phyloP scores from a whole-genome alignment of 371 early-diverging fungal genomes.

The Mortierella sp. region DNA sequence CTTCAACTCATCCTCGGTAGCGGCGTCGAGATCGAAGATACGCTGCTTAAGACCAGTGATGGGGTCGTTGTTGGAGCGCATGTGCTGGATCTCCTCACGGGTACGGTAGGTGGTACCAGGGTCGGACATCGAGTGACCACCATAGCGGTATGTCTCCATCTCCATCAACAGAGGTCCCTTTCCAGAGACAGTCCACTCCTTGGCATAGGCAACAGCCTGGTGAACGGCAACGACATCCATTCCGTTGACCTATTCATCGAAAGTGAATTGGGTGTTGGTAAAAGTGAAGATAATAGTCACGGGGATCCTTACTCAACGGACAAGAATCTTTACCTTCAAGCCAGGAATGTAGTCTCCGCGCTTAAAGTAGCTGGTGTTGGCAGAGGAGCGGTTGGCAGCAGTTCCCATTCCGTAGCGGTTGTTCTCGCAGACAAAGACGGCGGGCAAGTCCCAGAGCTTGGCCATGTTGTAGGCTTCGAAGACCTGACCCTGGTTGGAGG shows the following conservation, averaged over 20 bases:
- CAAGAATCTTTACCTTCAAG: constrained; percentile 63
- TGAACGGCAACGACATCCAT: constrained; percentile 96
- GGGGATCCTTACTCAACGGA: neutral
- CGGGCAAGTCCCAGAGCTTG: constrained; percentile 97
- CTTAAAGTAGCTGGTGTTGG: constrained; percentile 95
- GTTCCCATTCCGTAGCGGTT: constrained; percentile 99
- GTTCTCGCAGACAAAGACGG: constrained; percentile 98
- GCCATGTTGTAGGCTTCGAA: constrained; percentile 99
- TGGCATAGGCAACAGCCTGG: constrained; percentile 86
- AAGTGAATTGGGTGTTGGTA: neutral
- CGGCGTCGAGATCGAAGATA: constrained; percentile 74
- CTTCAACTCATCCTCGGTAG: constrained; percentile 92
- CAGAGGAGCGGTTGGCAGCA: constrained; percentile 88
- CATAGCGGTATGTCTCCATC: constrained; percentile 98
- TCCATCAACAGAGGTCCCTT: constrained; percentile 98
- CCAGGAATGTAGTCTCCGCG: constrained; percentile 98
- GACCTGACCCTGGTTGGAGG: constrained; percentile 99
- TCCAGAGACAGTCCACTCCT: constrained; percentile 83
- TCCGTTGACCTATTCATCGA: constrained; percentile 77
- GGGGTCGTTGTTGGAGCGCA: constrained; percentile 93
- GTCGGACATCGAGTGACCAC: constrained; percentile 99
- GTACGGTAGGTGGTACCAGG: constrained; percentile 99
- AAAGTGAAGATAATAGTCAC: neutral
- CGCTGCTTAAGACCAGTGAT: constrained; percentile 91
- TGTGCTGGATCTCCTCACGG: constrained; percentile 97